These are phyloP conservation scores for Pseudogymnoascus sp. DNA, from an alignment of 2,329 filamentous ascomycete genomes.

Conservation along the genomic window DNA sequence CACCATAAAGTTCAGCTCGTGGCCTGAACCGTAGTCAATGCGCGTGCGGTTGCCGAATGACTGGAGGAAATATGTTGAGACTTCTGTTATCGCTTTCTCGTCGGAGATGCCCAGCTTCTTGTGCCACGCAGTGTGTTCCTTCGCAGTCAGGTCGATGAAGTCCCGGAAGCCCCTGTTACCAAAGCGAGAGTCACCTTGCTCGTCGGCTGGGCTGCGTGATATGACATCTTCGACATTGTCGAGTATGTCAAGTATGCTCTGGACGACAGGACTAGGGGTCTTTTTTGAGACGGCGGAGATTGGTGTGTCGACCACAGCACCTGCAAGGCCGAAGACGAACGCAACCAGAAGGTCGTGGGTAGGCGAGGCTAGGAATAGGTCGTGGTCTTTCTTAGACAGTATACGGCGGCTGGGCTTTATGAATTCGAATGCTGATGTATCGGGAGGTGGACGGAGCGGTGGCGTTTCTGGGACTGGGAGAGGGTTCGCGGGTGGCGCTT, in stretches of 20 bases:
- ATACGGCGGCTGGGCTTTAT: constrained; percentile 67
- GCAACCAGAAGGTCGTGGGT: constrained; percentile 68
- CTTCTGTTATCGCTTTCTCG: constrained; percentile 53
- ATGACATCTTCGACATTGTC: constrained; percentile 61
- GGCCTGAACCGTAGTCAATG: constrained; percentile 94
- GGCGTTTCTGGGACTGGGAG: constrained; percentile 69
- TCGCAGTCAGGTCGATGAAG: constrained; percentile 62
- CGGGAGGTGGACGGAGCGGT: constrained; percentile 58
- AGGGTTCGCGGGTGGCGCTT: constrained; percentile 42
- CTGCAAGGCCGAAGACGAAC: constrained; percentile 80
- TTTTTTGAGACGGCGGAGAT: constrained; percentile 51
- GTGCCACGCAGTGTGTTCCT: constrained; percentile 53
- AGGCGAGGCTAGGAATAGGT: constrained; percentile 68
- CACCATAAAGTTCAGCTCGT: constrained; percentile 94
- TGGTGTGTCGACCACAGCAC: constrained; percentile 65
- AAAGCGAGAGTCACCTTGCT: constrained; percentile 83
- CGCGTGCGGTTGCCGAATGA: constrained; percentile 78
- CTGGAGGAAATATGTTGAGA: constrained; percentile 70
- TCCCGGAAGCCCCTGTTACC: constrained; percentile 86
- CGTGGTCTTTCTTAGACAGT: constrained; percentile 69
- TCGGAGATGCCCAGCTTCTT: constrained; percentile 44
- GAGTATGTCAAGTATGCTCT: constrained; percentile 60
- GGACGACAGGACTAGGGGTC: constrained; percentile 46
- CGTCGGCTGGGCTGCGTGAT: constrained; percentile 64
- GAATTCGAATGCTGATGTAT: constrained; percentile 52